Evolutionary conservation across 1,139 yeast genomes (phyloP), one percentile per base, ranked within the genome.

Genomic region (Magnusiomyces fungicola): DNA sequence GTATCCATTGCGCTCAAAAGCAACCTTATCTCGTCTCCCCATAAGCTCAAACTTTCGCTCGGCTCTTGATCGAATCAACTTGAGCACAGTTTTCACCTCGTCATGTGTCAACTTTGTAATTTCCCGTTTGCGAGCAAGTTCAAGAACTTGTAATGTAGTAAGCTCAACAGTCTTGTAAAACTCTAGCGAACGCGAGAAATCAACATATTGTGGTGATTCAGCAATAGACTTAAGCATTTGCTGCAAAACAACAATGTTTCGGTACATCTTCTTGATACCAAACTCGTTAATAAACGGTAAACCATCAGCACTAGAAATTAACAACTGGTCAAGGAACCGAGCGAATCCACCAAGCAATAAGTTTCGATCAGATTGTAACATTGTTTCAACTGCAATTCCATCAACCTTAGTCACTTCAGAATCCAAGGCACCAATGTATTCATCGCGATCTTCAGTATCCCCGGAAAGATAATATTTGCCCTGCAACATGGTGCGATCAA

Each of bases 241-340:
- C 66, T 85, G 95, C 45, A 87, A 67, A 0, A 86, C 82, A 50
- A 80, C 75, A 33, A 86, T 80, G 62, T 87, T 86, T 59, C 82
- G 74, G 52, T 80, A 68, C 55, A 87, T 70, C 58, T 81, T 79
- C 61, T 80, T 79, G 47, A 84, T 72, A 38, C 96, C 96, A 58
- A 78, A 76, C 19, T 69, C 67, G 61, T 84, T 85, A 59, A 86
- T 70, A 45, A 73, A 75, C 18, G 66, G 65, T 10, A 88, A 71
- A 34, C 78, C 68, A 18, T 71, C 73, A 1, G 90, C 76, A n/a
- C 83, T 86, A 43, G 67, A 68, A 4, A 87, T 75, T 45, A 84
- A 70, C 30, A 81, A 69, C 52, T 71, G 69, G 61, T 81, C 83
- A 53, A 83, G 70, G 57, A 80, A 72, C 48, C 67, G 67, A 9